A percentile compares a stretch with the other conserved stretches of the same genome.
phyloP scores from a whole-genome alignment of 345 rosid species.

The Noccaea bulbosa region DNA sequence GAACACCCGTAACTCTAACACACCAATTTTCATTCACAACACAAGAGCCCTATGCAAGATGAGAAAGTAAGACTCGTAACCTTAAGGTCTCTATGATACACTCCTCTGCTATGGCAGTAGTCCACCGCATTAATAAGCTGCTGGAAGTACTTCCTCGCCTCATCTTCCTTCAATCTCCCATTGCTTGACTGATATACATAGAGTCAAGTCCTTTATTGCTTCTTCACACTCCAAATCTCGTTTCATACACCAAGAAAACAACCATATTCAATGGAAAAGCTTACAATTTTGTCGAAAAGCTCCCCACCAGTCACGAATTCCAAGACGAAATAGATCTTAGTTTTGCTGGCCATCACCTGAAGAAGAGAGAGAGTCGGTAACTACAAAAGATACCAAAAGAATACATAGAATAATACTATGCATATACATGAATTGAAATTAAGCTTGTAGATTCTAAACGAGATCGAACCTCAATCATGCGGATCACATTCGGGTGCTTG shows the following conservation, averaged over 20 bases:
- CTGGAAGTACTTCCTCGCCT: slow-evolving; percentile 91
- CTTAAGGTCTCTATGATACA: slow-evolving; percentile 94
- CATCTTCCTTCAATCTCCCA: slow-evolving; percentile 96
- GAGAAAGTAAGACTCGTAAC: slow-evolving; percentile 41
- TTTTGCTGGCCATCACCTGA: slow-evolving; percentile 99
- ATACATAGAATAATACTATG: slow-evolving; percentile 8
- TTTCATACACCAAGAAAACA: slow-evolving; percentile 1
- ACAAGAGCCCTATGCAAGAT: slow-evolving; percentile 13
- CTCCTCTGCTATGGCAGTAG: slow-evolving; percentile 97
- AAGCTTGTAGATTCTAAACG: slow-evolving; percentile 1
- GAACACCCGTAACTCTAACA: not conserved
- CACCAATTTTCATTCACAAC: not conserved
- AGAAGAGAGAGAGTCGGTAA: slow-evolving; percentile 23
- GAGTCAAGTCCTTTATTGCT: slow-evolving; percentile 19
- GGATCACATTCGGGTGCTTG: slow-evolving; percentile 93
- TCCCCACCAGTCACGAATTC: slow-evolving; percentile 97
- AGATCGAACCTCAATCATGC: slow-evolving; percentile 84
- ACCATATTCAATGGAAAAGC: slow-evolving; percentile 29
- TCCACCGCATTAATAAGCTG: slow-evolving; percentile 98
- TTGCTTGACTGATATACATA: slow-evolving; percentile 66
- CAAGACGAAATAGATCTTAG: slow-evolving; percentile 88
- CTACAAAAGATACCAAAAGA: slow-evolving; percentile 30
- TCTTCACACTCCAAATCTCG: slow-evolving; percentile 1
- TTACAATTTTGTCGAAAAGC: slow-evolving; percentile 97
- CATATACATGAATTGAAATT: not conserved